A percentile compares a stretch with the other conserved stretches of the same genome.
phyloP scores from a whole-genome alignment of 169 alveolate species.

The Cyclospora cayetanensis region DNA sequence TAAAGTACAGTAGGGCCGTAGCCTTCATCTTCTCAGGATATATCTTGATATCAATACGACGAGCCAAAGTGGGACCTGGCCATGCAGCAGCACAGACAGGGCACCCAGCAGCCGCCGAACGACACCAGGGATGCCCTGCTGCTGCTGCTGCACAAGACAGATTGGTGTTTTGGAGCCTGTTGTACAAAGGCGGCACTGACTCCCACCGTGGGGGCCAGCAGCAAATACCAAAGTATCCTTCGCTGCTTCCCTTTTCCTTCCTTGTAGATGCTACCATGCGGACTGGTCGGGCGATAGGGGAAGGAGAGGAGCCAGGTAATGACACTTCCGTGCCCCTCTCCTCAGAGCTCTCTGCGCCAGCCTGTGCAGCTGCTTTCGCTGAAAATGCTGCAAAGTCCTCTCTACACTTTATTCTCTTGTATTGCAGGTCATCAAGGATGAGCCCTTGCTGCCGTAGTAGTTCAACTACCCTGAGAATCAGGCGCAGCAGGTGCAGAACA shows the following conservation, averaged over 20 bases:
- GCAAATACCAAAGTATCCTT: not conserved
- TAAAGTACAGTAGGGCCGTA: constrained; percentile 87
- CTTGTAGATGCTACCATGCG: not conserved
- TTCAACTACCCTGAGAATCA: not conserved
- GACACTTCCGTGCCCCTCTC: not conserved
- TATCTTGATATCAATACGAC: constrained; percentile 89
- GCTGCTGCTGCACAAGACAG: not conserved
- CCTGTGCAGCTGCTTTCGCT: not conserved
- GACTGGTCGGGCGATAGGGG: not conserved
- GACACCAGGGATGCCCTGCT: not conserved
- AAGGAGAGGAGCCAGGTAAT: not conserved
- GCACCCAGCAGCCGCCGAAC: not conserved
- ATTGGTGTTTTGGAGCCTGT: too few species aligned
- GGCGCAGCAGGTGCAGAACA: not conserved
- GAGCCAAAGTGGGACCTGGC: constrained; percentile 22
- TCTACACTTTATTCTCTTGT: not conserved
- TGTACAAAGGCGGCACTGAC: too few species aligned
- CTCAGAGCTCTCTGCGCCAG: not conserved
- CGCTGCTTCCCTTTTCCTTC: not conserved
- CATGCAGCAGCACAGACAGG: not conserved
- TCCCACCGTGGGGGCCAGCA: not conserved
- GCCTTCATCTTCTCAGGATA: constrained; percentile 83
- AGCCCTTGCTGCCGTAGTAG: not conserved
- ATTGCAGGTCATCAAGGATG: not conserved
- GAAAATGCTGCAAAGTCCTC: not conserved